Conservation (phyloP, 306 rosid genomes). For the Macrotyloma uniflorum region DNA sequence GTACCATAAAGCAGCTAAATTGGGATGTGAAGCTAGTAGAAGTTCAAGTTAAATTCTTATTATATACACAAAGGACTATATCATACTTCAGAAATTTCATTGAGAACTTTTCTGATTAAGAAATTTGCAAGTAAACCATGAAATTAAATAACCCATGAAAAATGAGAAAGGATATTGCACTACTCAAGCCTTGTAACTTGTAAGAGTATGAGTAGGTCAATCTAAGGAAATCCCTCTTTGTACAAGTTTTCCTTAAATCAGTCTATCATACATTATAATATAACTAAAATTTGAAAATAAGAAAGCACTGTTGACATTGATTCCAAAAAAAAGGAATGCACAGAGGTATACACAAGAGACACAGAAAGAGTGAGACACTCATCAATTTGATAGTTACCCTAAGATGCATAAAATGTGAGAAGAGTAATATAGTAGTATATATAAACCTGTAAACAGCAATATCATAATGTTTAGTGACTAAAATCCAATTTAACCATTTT, state of each 20-base stretch:
- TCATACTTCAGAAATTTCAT: slow-evolving; percentile 32
- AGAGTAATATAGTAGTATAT: neutral
- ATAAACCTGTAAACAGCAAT: neutral
- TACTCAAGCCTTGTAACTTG: slow-evolving; percentile 9
- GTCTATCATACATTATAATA: slow-evolving; percentile 13
- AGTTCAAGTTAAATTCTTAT: slow-evolving; percentile 17
- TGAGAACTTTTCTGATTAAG: neutral
- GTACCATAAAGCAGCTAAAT: slow-evolving; percentile 14
- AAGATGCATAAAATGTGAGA: neutral
- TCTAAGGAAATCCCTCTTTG: neutral
- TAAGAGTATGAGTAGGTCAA: slow-evolving; percentile 2
- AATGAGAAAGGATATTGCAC: neutral
- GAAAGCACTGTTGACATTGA: neutral
- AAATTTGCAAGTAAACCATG: slow-evolving; percentile 25
- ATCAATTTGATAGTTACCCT: neutral
- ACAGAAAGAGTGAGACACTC: neutral
- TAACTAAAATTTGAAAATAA: neutral
- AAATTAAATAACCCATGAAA: slow-evolving; percentile 28
- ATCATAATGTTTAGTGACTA: neutral
- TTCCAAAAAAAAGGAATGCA: neutral
- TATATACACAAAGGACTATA: neutral
- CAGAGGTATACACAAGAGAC: neutral
- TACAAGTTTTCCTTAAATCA: neutral
- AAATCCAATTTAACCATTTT: slow-evolving; percentile 15
- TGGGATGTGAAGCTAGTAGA: slow-evolving; percentile 28